Conservation (phyloP, 176 grass and related monocot species). For the Cocos nucifera region DNA sequence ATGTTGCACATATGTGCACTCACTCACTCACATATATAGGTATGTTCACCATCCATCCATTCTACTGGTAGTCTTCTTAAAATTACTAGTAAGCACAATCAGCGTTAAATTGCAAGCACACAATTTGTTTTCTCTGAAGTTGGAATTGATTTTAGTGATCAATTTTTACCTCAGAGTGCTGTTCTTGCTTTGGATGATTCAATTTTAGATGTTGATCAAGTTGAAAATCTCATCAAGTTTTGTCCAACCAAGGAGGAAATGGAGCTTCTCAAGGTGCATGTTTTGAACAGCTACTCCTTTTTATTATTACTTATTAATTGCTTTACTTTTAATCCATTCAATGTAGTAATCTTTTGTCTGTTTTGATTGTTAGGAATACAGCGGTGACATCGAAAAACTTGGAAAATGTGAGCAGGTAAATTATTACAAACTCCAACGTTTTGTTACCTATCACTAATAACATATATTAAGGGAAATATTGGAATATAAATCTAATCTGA, state of each 20-base stretch:
- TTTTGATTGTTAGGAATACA: constrained; percentile 47
- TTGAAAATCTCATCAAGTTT: constrained; percentile 24
- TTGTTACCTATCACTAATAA: too few relatives aligned
- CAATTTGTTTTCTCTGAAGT: not conserved
- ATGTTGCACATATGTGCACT: too few relatives aligned
- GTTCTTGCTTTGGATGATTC: constrained; percentile 20
- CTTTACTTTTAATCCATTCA: not conserved
- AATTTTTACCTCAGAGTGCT: constrained; percentile 15
- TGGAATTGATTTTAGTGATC: not conserved
- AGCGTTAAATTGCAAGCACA: too few relatives aligned
- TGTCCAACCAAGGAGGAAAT: constrained; percentile 24
- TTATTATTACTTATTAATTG: constrained; percentile 18
- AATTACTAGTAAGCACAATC: too few relatives aligned
- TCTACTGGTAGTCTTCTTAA: too few relatives aligned
- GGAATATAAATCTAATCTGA: too few relatives aligned
- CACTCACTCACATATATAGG: too few relatives aligned
- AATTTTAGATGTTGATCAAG: constrained; percentile 20
- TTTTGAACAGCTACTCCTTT: constrained; percentile 17
- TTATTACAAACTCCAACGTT: too few relatives aligned
- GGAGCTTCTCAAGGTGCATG: constrained; percentile 49
- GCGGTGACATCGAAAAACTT: constrained; percentile 58
- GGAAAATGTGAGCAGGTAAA: constrained; percentile 97
- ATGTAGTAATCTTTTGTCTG: not conserved
- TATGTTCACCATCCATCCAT: too few relatives aligned
- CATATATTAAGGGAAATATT: too few relatives aligned